Percentiles rank a stretch among this genome's conserved stretches.
Evolutionary conservation across 192 early-diverging fungal genomes (phyloP).

Genomic region (Coemansia sp.): DNA sequence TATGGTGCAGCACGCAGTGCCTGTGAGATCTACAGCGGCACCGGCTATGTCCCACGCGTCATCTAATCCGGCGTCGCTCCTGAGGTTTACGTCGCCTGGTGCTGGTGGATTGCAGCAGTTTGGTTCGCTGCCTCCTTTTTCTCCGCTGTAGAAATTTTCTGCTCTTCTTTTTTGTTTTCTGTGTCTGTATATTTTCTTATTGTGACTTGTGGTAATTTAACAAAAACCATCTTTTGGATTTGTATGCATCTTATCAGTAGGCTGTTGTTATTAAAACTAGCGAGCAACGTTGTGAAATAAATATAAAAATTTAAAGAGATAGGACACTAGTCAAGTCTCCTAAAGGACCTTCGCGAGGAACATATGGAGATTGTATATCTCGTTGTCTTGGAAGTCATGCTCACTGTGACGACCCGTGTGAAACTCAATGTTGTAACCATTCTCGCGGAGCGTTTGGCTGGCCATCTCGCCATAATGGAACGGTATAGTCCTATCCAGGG

Average conservation of each 20-base stretch:
- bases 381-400: too few relatives aligned
- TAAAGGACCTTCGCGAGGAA: too few relatives aligned
- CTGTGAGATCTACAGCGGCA: not conserved
- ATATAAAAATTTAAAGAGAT: too few relatives aligned
- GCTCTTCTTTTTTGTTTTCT: not conserved
- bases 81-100: constrained; percentile 32
- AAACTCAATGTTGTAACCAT: constrained; percentile 69
- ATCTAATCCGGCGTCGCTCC: constrained; percentile 18
- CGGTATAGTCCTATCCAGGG: constrained; percentile 70
- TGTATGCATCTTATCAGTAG: too few relatives aligned
- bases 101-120: constrained; percentile 30
- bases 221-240: too few relatives aligned
- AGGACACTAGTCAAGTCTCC: too few relatives aligned
- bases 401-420: too few relatives aligned
- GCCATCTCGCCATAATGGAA: constrained; percentile 75
- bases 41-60: not conserved
- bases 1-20: not conserved
- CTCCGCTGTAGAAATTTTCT: constrained; percentile 6
- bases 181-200: not conserved
- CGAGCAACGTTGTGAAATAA: too few relatives aligned
- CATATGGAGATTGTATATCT: too few relatives aligned
- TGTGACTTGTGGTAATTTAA: too few relatives aligned
- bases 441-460: constrained; percentile 60
- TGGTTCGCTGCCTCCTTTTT: constrained; percentile 40
- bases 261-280: too few relatives aligned